Evolutionary conservation across 2,329 filamentous ascomycete species (phyloP), one percentile per base, ranked within the genome.

Genomic region (Rasamsonia emersonii): DNA sequence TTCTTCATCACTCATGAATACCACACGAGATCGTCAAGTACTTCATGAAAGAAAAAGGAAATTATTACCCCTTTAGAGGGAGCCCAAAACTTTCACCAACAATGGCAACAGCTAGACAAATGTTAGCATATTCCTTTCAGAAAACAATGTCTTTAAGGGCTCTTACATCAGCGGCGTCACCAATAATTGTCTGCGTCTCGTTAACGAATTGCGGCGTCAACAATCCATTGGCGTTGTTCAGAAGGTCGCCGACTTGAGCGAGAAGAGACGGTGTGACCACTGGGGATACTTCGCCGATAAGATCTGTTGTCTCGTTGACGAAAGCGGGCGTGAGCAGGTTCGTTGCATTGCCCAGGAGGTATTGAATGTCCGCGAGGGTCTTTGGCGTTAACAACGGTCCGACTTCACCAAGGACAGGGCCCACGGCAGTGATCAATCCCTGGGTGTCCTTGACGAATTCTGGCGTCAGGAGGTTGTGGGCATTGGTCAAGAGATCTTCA

Each of bases 131-230:
- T 14, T n/a, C n/a, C n/a, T n/a, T n/a, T n/a, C n/a, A n/a, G n/a
- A n/a, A n/a, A n/a, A n/a, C n/a, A n/a, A n/a, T n/a, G n/a, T n/a
- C n/a, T n/a, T n/a, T n/a, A 24, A 17, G 20, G 9, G 5, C 26
- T 34, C 45, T 44, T 46, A 54, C 50, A 35, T 52, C 46, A 10
- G 51, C 47, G 38, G 43, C 35, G 20, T 40, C 38, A 27, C 37
- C 32, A 24, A 51, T 42, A 23, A 50, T 25, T 13, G 36, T 36
- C 18, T 40, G 33, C n/a, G 45, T 45, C 35, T 52, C 40, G 19
- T 58, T 35, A 36, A 56, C 43, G 38, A 55, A 44, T 26, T 53
- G 37, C 30, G 53, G 42, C 24, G 52, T 49, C 41, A 59, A 39
- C 37, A 60, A 35, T 35, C 47, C 28, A 40, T 51, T 41, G 45